Evolutionary conservation across 1,139 yeast species (phyloP).

Genomic region (Diutina scorzettiae): DNA sequence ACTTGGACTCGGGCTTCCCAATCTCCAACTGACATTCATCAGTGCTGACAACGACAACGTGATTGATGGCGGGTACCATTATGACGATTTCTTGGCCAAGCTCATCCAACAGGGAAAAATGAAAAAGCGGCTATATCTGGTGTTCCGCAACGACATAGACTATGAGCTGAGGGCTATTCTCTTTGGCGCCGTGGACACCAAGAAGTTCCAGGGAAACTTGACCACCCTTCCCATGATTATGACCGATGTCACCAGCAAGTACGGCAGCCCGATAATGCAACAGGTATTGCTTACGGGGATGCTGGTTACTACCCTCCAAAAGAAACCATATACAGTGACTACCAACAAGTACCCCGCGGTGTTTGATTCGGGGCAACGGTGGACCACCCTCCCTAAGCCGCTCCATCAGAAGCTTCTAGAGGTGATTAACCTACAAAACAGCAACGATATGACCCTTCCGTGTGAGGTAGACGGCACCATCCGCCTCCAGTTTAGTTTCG

Average conservation of each 20-base stretch:
- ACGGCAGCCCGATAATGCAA: background rate
- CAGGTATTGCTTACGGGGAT: background rate
- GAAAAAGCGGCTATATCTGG: background rate
- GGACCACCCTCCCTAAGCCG: background rate
- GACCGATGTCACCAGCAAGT: background rate
- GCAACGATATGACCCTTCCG: background rate
- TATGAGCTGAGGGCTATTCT: background rate
- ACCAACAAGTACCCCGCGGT: background rate
- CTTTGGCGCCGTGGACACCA: constrained; percentile 4
- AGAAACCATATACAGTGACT: background rate
- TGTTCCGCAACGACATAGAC: background rate
- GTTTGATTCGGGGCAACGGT: background rate
- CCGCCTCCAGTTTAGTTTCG: constrained; percentile 1
- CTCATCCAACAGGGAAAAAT: background rate
- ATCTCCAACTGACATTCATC: background rate
- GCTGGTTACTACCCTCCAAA: background rate
- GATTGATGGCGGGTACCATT: background rate
- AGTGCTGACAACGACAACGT: background rate
- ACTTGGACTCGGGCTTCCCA: background rate
- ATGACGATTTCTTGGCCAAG: background rate
- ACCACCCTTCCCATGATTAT: constrained; percentile 4
- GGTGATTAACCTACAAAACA: background rate
- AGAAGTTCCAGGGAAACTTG: constrained; percentile 2
- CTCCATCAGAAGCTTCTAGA: background rate
- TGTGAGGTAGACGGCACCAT: constrained; percentile 3